phyloP scores from a whole-genome alignment of 345 rosid species.

The Triadica sebifera region DNA sequence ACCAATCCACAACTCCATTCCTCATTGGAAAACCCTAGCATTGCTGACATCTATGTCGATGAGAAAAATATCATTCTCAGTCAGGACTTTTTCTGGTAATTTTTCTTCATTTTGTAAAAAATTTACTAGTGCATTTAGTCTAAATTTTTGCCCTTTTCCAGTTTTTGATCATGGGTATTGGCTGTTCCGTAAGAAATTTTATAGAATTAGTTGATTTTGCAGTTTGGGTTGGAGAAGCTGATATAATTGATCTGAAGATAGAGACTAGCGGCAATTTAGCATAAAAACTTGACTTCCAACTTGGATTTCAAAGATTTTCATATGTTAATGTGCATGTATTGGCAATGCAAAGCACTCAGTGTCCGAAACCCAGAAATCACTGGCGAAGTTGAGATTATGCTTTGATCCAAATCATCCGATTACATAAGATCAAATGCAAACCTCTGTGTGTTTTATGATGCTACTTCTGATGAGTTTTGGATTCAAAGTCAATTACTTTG shows the following conservation, averaged over 20 bases:
- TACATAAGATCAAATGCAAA: not conserved
- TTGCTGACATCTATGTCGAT: conserved; percentile 35
- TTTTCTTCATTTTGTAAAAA: not conserved
- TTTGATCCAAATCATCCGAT: not conserved
- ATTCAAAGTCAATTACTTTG: not conserved
- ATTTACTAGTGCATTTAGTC: not conserved
- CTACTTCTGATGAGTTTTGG: not conserved
- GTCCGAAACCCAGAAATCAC: not conserved
- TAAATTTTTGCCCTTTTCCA: conserved; percentile 1
- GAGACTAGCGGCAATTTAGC: not conserved
- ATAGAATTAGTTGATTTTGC: not conserved
- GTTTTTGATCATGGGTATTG: not conserved
- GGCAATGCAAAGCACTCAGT: not conserved
- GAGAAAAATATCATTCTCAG: conserved; percentile 81
- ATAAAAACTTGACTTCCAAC: not conserved
- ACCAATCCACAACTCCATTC: conserved; percentile 24
- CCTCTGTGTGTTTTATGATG: not conserved
- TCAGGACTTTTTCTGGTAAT: conserved; percentile 93
- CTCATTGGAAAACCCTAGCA: conserved; percentile 8
- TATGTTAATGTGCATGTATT: not conserved
- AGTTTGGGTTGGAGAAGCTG: not conserved
- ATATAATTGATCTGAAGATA: not conserved
- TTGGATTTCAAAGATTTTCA: not conserved
- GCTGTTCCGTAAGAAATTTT: not conserved
- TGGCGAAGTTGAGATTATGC: not conserved